Base-by-base conservation (phyloP, 2,329 filamentous ascomycete genomes). In the Pseudopithomyces chartarum region DNA sequence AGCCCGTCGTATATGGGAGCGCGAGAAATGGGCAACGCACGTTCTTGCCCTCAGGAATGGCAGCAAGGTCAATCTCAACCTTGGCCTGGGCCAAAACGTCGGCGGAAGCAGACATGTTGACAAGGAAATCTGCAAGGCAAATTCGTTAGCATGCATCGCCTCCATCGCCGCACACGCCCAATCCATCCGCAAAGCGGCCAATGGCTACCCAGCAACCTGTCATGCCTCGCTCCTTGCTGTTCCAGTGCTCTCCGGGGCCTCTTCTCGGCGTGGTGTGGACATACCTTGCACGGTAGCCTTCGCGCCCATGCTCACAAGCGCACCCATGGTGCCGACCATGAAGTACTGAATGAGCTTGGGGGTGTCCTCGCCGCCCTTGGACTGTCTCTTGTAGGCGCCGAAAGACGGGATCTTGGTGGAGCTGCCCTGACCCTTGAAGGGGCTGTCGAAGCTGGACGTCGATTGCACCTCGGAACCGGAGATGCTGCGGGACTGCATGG, bases 1-100 rank as follows among this genome's bases (percentile, higher is more conserved):
- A 72, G 68, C 57, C 61, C 55, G 55, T 19, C 38, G 34, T 17
- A 33, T 54, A 50, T 45, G 29, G 32, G 10, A 19, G 23, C 23
- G 40, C 26, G 5, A 22, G 26, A 36, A 46, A 2, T 46, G 42
- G 36, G 33, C 44, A 36, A 84, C 90, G 78, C 84, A 93, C 95
- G 84, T 99, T 99, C 90, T 98, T 99, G 86, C 95, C 95, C 85
- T 98, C 94, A 62, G 95, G 95, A 73, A 99, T 98, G 64, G 91
- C 80, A 73, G 84, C 84, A 67, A 99, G 90, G 80, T 97, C 92
- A 70, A 99, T 90, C 84, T 99, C 95, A 70, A 99, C 95, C 89
- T 99, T 99, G 80, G 95, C 95, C 88, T 97, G 96, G 77, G 96
- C 95, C 82, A 99, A 82, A 76, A 99, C 92, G 76, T 99, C 95